Evolutionary conservation across 768 basidiomycete genomes (phyloP).

Genomic region (Pulveroboletus ravenelii): DNA sequence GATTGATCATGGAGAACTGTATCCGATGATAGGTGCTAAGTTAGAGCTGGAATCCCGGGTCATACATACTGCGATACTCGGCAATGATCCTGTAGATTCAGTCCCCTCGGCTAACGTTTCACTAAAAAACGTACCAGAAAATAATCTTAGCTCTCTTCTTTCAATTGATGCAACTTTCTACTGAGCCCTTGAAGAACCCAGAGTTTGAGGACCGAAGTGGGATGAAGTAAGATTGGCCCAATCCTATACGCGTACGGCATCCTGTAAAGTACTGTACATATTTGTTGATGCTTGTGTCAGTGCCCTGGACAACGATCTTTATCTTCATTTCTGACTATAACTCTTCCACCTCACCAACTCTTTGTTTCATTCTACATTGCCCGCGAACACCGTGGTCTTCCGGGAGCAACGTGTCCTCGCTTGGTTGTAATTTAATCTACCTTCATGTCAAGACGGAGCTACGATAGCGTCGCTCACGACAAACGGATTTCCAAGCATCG

Average conservation of each 20-base stretch:
- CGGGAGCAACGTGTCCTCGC: not conserved
- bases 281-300: constrained; percentile 24
- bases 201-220: not conserved
- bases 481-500: constrained; percentile 71
- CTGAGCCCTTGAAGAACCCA: no score
- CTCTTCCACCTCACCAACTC: not conserved
- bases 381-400: constrained; percentile 2
- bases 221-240: not conserved
- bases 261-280: not conserved
- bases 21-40: no score
- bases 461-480: constrained; percentile 65
- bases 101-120: no score
- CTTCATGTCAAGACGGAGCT: constrained; percentile 69
- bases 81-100: no score
- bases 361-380: not conserved
- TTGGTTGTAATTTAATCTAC: constrained; percentile 13
- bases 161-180: no score
- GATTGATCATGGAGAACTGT: no score
- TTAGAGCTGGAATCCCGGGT: no score
- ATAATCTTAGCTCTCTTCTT: no score
- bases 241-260: no score
- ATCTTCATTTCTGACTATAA: constrained; percentile 7
- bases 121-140: no score
- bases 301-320: constrained; percentile 29
- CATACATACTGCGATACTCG: no score